Evolutionary conservation across 2,329 filamentous ascomycete genomes (phyloP).

Genomic region (Chaetomiaceae sp.): DNA sequence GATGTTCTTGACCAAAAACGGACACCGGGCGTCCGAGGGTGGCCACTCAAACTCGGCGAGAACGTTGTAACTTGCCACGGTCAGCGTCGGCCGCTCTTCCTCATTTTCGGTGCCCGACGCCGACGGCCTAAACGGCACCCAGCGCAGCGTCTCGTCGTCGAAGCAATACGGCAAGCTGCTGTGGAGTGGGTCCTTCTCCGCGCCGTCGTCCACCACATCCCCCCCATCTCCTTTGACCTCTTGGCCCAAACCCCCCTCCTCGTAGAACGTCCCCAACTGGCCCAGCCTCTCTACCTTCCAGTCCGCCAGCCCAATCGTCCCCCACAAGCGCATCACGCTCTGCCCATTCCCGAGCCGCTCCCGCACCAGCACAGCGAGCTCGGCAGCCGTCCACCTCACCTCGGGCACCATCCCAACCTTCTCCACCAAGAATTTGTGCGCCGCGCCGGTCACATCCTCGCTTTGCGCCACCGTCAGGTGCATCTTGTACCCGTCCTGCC

Average conservation of each 20-base stretch:
- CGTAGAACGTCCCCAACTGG: constrained; percentile 22
- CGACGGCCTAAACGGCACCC: constrained; percentile 13
- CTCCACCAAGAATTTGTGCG: constrained; percentile 45
- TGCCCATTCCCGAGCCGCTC: constrained; percentile 29
- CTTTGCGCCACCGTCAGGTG: constrained; percentile 59
- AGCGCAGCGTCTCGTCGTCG: constrained; percentile 19
- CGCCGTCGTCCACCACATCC: not conserved
- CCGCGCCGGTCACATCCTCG: constrained; percentile 37
- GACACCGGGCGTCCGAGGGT: constrained; percentile 36
- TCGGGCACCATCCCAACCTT: constrained; percentile 45
- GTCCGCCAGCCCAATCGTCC: constrained; percentile 35
- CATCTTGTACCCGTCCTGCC: constrained; percentile 34
- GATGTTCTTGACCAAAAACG: constrained; percentile 39
- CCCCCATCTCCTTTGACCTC: not conserved
- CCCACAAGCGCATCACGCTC: constrained; percentile 51
- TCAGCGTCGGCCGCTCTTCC: constrained; percentile 20
- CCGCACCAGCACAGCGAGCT: constrained; percentile 49
- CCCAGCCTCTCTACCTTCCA: constrained; percentile 23
- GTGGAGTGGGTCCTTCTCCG: constrained; percentile 14
- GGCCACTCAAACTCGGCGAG: constrained; percentile 46
- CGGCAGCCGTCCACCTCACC: constrained; percentile 42
- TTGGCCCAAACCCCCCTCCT: not conserved
- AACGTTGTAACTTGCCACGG: constrained; percentile 47
- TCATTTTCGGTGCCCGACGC: not conserved
- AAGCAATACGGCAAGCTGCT: constrained; percentile 15